Conservation (phyloP, 73 alveolate genomes). For the Tetrahymena malaccensis region DNA sequence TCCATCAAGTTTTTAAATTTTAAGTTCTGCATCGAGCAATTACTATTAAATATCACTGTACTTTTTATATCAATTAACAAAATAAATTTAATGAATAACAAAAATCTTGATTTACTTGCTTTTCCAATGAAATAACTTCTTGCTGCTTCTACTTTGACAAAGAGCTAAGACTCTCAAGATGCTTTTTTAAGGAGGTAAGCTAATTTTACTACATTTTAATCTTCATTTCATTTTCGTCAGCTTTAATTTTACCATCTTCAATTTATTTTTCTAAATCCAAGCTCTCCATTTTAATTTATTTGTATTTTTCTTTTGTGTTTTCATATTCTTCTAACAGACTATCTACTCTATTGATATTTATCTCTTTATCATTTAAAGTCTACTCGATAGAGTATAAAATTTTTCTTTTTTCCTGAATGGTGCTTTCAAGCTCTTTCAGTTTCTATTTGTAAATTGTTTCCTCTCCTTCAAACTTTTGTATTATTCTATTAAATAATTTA, state of each 20-base stretch:
- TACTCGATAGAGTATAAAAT: not conserved
- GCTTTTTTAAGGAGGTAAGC: not conserved
- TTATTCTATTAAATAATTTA: not conserved
- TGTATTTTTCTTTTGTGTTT: not conserved
- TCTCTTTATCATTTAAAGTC: not conserved
- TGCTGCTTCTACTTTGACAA: not conserved
- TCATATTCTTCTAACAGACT: not conserved
- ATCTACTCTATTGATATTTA: not conserved
- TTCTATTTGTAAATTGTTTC: not conserved
- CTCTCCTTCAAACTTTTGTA: not conserved
- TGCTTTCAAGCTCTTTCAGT: not conserved
- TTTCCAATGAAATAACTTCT: not conserved
- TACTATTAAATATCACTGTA: not conserved
- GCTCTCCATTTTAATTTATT: not conserved
- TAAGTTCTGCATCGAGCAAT: not conserved
- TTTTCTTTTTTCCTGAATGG: not conserved
- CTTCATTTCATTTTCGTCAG: not conserved
- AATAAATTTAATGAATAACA: not conserved
- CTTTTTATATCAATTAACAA: not conserved
- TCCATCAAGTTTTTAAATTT: not conserved
- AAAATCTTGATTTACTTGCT: not conserved
- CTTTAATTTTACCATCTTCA: not conserved
- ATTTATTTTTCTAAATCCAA: not conserved
- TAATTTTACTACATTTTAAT: not conserved
- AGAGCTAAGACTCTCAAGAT: not conserved